Base-by-base conservation (phyloP, 163 green algal species). In the Smithsoniella earleae region DNA sequence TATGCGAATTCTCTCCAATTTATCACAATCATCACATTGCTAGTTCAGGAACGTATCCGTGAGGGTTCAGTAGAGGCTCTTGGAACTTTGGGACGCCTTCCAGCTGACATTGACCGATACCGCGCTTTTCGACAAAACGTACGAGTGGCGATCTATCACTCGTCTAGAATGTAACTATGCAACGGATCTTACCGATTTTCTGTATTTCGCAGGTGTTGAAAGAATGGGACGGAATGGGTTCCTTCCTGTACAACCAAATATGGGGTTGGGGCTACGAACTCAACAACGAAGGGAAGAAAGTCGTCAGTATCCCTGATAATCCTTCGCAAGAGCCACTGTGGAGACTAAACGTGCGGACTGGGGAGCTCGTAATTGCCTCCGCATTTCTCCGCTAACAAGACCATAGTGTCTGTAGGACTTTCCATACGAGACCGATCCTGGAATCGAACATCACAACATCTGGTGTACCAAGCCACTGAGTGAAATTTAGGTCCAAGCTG, bases 381-480 rank as follows among this genome's bases (percentile, higher is more conserved):
- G 40, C 10, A 49, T 49, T 49, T 49, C 13, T 49, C 40, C 40
- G 40, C 40, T n/a, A 49, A 13, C 40, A 49, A 10, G 40, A 49
- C 40, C 13, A 22, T 10, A 40, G 34, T 34, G 6, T 33, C 6
- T 46, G 58, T 77, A 84, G 80, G 80, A 84, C 44, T 84, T 84
- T n/a, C 80, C 80, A 3, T 84, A 84, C 62, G 44, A 77, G 30
- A 55, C 78, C 22, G 43, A 78, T 22, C 37, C 75, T 0, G 80
- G 73, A 28, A 66, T 82, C 22, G 20, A 65, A 20, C 80, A 84
- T 62, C 62, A 77, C 36, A 81, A 81, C 66, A 46, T 82, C 13
- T 84, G 80, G 80, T 73, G 69, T 66, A 81, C 65, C 44, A 63
- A 43, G 0, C 75, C 80, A 3, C 54, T 84, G 22, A 45, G 46